Conservation (phyloP, 163 green algal species). For the Prototheca cutis region DNA sequence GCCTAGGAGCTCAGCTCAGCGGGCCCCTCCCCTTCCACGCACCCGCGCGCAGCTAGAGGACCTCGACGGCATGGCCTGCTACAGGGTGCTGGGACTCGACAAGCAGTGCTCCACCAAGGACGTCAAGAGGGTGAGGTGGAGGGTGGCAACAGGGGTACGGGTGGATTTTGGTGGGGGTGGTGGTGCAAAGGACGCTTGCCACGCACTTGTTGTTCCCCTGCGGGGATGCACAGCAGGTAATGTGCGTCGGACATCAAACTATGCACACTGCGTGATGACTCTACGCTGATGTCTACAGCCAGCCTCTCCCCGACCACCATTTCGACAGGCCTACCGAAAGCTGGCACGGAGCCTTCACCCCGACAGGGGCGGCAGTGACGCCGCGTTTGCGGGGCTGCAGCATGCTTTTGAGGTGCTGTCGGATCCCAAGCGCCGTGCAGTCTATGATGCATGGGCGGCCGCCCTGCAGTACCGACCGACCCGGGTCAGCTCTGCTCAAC, state of each 20-base stretch:
- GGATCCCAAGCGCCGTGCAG: conserved; percentile 35
- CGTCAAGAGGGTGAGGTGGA: conserved; percentile 26
- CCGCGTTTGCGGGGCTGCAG: conserved; percentile 45
- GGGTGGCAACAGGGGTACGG: neutral
- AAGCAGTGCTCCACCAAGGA: conserved; percentile 17
- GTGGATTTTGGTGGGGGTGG: too few relatives aligned
- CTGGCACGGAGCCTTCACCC: conserved; percentile 54
- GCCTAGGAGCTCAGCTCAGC: too few relatives aligned
- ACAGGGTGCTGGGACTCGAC: conserved; percentile 23
- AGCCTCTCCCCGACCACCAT: neutral
- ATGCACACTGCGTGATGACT: too few relatives aligned
- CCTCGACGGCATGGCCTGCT: conserved; percentile 37
- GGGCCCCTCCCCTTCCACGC: too few relatives aligned
- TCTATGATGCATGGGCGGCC: conserved; percentile 57
- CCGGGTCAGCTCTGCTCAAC: too few relatives aligned
- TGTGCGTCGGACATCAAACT: too few relatives aligned
- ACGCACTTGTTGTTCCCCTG: too few relatives aligned
- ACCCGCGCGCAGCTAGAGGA: conserved; percentile 40
- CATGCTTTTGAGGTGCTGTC: conserved; percentile 58
- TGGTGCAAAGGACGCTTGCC: too few relatives aligned
- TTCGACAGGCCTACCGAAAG: conserved; percentile 46
- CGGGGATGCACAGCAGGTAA: too few relatives aligned
- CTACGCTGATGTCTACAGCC: too few relatives aligned
- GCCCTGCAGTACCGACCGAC: conserved; percentile 2
- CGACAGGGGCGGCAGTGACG: conserved; percentile 63